phyloP scores from a whole-genome alignment of 1,284 basidiomycete species.

The Cerioporus squamosus region DNA sequence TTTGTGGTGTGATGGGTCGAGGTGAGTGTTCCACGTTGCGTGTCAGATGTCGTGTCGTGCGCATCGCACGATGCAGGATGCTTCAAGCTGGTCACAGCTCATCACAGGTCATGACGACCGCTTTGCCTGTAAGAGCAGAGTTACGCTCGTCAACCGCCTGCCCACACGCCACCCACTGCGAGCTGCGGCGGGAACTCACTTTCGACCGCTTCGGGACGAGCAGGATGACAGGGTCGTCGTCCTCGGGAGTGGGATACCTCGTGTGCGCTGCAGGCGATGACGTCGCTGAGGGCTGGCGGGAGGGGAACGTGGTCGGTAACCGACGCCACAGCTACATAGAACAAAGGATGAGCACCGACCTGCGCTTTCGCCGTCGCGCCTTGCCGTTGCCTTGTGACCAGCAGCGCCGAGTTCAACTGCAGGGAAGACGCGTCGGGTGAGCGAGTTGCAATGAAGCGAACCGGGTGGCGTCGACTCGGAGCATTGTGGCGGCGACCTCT shows the following conservation, averaged over 20 bases:
- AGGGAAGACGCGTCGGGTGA: not conserved
- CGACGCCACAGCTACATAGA: constrained; percentile 8
- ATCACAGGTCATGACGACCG: constrained; percentile 17
- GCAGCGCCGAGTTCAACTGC: constrained; percentile 33
- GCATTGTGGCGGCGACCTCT: not conserved
- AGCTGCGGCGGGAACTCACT: constrained; percentile 9
- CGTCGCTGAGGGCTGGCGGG: constrained; percentile 2
- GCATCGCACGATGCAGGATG: not conserved
- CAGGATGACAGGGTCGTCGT: constrained; percentile 29
- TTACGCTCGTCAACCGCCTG: not conserved
- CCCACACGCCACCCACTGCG: not conserved
- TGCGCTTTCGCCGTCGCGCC: constrained; percentile 17
- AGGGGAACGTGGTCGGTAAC: constrained; percentile 3
- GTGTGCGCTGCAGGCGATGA: constrained; percentile 1
- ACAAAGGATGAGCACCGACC: constrained; percentile 13
- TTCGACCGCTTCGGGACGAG: constrained; percentile 28
- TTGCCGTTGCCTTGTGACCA: constrained; percentile 31
- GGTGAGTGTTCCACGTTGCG: not conserved
- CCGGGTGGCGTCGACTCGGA: constrained; percentile 2
- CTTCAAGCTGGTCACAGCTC: not conserved
- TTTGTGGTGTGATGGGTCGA: not conserved
- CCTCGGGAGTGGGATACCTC: constrained; percentile 21
- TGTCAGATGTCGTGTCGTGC: not conserved
- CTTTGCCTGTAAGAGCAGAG: constrained; percentile 14
- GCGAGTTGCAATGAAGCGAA: not conserved